Conservation (phyloP, 176 grass and related monocot species). For the Typha latifolia region DNA sequence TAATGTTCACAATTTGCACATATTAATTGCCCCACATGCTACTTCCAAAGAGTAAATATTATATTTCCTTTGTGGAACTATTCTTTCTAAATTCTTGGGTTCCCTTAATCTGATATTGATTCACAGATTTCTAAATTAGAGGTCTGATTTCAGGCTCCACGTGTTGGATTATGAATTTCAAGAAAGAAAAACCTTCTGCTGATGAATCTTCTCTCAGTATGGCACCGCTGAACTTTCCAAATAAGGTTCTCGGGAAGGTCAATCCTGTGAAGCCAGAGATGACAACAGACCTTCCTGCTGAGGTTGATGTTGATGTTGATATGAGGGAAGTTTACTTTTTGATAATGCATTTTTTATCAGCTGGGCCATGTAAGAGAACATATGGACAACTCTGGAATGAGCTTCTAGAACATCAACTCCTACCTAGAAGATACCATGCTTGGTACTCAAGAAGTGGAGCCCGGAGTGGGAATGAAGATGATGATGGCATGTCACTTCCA, state of each 20-base stretch:
- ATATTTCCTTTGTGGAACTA: not conserved
- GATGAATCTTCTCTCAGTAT: conserved; percentile 35
- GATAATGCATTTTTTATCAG: conserved; percentile 94
- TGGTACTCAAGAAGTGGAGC: conserved; percentile 76
- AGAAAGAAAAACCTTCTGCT: conserved; percentile 53
- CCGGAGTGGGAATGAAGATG: conserved; percentile 67
- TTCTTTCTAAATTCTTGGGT: not conserved
- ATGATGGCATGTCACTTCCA: conserved; percentile 90
- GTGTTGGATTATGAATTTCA: conserved; percentile 46
- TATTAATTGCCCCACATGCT: not conserved
- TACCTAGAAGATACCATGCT: conserved; percentile 98
- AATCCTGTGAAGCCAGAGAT: conserved; percentile 36
- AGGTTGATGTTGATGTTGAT: conserved; percentile 65
- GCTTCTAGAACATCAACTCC: conserved; percentile 66
- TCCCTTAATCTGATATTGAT: not conserved
- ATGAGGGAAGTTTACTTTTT: conserved; percentile 87
- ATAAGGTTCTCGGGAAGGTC: conserved; percentile 37
- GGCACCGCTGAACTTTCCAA: conserved; percentile 54
- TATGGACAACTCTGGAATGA: conserved; percentile 66
- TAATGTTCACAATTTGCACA: not conserved
- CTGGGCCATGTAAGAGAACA: conserved; percentile 79
- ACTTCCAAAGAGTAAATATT: not conserved
- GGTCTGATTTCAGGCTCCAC: conserved; percentile 25
- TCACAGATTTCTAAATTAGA: too few relatives aligned
- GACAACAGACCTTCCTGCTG: conserved; percentile 29